Conservation (phyloP, 176 grass and related monocot species). For the Raddia guianensis region DNA sequence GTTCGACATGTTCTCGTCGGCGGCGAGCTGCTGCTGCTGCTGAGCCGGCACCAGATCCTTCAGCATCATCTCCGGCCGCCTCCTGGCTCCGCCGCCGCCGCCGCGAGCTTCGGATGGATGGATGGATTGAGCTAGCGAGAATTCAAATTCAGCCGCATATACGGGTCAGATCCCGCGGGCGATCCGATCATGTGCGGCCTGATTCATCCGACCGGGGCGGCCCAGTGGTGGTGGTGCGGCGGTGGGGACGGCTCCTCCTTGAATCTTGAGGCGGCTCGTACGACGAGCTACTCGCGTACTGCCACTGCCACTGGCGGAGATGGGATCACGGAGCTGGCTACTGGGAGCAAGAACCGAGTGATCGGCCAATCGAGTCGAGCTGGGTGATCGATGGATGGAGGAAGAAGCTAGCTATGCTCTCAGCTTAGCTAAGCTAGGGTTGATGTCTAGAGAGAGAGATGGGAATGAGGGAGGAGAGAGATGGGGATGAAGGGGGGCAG, state of each 20-base stretch:
- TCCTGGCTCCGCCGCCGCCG: neutral
- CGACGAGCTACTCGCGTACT: neutral
- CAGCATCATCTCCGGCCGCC: constrained; percentile 54
- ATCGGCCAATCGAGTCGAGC: neutral
- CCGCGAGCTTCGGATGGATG: neutral
- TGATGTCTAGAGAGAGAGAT: constrained; percentile 36
- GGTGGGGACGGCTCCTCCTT: constrained; percentile 29
- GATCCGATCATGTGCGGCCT: constrained; percentile 42
- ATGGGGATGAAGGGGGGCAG: constrained; percentile 38
- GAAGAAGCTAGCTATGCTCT: constrained; percentile 17
- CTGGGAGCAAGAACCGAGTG: constrained; percentile 23
- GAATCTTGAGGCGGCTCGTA: neutral
- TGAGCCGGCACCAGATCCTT: constrained; percentile 69
- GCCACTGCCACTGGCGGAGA: constrained; percentile 3
- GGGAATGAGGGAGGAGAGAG: constrained; percentile 28
- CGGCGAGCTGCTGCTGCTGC: constrained; percentile 52
- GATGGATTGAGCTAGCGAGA: neutral
- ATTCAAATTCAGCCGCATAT: neutral
- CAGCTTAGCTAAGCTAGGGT: constrained; percentile 26
- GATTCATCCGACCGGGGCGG: neutral
- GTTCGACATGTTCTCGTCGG: constrained; percentile 97
- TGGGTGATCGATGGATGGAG: constrained; percentile 29
- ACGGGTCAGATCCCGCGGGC: constrained; percentile 38
- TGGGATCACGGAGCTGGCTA: constrained; percentile 19
- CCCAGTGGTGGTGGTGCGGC: constrained; percentile 29